Percentiles rank a stretch among this genome's conserved stretches.
Evolutionary conservation across 768 basidiomycete species (phyloP).

Genomic region (Rhodotorula taiwanensis): DNA sequence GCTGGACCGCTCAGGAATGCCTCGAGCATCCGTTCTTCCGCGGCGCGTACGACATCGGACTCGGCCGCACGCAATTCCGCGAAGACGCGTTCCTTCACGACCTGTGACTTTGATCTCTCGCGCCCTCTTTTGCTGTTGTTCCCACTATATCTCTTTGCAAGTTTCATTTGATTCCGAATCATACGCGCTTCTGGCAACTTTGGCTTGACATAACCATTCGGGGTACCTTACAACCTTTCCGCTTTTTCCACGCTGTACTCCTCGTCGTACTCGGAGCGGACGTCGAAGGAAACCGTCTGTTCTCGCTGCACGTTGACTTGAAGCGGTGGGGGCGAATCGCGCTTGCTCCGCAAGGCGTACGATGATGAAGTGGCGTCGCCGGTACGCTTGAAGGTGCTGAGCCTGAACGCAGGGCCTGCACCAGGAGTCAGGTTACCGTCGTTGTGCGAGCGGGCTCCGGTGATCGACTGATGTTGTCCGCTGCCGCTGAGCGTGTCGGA

Average conservation of each 20-base stretch:
- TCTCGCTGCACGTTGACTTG: not conserved
- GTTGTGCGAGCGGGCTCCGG: too few species aligned
- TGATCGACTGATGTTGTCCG: not conserved
- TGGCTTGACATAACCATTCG: too few species aligned
- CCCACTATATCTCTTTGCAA: not conserved
- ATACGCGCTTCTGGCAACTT: not conserved
- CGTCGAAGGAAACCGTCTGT: not conserved
- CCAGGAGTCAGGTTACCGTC: too few species aligned
- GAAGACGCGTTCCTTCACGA: not conserved
- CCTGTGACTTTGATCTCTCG: not conserved
- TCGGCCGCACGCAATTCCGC: conserved; percentile 16
- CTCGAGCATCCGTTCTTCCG: conserved; percentile 73
- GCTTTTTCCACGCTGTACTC: not conserved
- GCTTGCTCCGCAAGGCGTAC: not conserved
- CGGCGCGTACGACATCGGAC: conserved; percentile 28
- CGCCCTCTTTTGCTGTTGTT: not conserved
- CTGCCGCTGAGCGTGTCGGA: not conserved
- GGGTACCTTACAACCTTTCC: not conserved
- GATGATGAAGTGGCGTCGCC: too few species aligned
- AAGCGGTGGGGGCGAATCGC: not conserved
- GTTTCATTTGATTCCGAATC: not conserved
- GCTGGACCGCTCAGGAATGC: conserved; percentile 70
- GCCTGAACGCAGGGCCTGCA: too few species aligned
- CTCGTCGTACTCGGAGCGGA: not conserved
- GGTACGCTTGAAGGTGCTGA: too few species aligned